phyloP scores from a whole-genome alignment of 305 asterid genomes.

The Solanum hybrid region DNA sequence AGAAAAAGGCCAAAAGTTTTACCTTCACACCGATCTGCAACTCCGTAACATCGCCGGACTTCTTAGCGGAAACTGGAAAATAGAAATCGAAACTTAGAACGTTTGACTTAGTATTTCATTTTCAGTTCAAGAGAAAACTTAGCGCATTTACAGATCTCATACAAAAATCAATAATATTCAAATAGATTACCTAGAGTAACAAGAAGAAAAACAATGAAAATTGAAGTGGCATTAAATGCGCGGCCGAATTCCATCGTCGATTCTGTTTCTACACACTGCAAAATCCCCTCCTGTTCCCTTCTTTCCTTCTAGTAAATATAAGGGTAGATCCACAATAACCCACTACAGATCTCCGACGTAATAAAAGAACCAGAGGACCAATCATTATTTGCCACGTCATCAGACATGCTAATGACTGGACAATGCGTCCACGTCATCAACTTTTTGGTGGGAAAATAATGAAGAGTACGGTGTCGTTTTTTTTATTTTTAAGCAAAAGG shows the following conservation, averaged over 20 bases:
- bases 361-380: slow-evolving; percentile 17
- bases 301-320: not conserved
- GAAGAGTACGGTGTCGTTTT: not conserved
- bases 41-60: slow-evolving; percentile 72
- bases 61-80: slow-evolving; percentile 53
- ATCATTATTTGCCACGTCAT: slow-evolving; percentile 33
- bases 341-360: slow-evolving; percentile 32
- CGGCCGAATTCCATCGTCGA: slow-evolving; percentile 4
- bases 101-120: not conserved
- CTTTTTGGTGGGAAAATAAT: not conserved
- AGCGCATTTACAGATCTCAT: not conserved
- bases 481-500: not conserved
- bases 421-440: not conserved
- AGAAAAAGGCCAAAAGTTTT: not conserved
- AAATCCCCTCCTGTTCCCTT: not conserved
- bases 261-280: not conserved
- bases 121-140: not conserved
- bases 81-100: not conserved
- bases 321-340: slow-evolving; percentile 8
- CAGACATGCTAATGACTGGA: not conserved
- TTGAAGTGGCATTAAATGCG: not conserved
- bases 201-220: not conserved
- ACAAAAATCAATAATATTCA: not conserved
- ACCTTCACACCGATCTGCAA: slow-evolving; percentile 97
- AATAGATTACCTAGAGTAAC: slow-evolving; percentile 6